Conservation (phyloP, 2,329 filamentous ascomycete genomes). For the Volutella citrinella region DNA sequence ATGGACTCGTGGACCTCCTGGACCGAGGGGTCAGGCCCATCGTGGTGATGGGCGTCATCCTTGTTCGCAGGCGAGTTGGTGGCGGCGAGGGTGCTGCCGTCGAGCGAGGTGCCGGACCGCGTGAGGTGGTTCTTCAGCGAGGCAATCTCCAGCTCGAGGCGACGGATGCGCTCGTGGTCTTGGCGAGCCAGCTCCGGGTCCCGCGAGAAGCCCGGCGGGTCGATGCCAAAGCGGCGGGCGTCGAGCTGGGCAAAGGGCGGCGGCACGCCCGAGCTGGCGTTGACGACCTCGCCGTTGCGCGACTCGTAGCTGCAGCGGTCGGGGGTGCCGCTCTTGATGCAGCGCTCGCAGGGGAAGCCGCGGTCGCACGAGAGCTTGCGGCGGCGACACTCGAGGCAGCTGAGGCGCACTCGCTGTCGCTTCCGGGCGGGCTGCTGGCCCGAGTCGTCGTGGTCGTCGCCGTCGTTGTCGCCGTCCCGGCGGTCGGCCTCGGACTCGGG, state of each 20-base stretch:
- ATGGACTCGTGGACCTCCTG: slow-evolving; percentile 39
- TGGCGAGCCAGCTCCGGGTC: slow-evolving; percentile 38
- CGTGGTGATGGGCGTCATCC: slow-evolving; percentile 38
- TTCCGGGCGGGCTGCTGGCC: slow-evolving; percentile 46
- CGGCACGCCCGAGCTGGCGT: slow-evolving; percentile 44
- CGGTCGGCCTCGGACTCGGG: slow-evolving; percentile 35
- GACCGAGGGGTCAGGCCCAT: slow-evolving; percentile 30
- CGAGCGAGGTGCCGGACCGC: slow-evolving; percentile 43
- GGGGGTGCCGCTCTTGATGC: slow-evolving; percentile 59
- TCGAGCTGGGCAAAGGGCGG: slow-evolving; percentile 42
- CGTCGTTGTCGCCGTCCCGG: slow-evolving; percentile 30
- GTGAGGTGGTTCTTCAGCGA: slow-evolving; percentile 53
- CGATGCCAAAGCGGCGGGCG: slow-evolving; percentile 35
- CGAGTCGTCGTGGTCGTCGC: slow-evolving; percentile 26
- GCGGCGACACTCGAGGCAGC: slow-evolving; percentile 58
- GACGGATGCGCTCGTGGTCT: slow-evolving; percentile 57
- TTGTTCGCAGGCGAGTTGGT: slow-evolving; percentile 43
- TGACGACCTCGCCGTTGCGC: slow-evolving; percentile 49
- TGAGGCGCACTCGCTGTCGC: slow-evolving; percentile 57
- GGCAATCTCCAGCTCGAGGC: slow-evolving; percentile 56
- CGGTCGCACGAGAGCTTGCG: slow-evolving; percentile 61
- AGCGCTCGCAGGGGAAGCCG: slow-evolving; percentile 59
- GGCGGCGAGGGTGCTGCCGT: slow-evolving; percentile 49
- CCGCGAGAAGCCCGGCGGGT: slow-evolving; percentile 27
- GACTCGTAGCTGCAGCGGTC: slow-evolving; percentile 60